Conservation (phyloP, 2,329 filamentous ascomycete genomes). For the Talaromyces sp. region DNA sequence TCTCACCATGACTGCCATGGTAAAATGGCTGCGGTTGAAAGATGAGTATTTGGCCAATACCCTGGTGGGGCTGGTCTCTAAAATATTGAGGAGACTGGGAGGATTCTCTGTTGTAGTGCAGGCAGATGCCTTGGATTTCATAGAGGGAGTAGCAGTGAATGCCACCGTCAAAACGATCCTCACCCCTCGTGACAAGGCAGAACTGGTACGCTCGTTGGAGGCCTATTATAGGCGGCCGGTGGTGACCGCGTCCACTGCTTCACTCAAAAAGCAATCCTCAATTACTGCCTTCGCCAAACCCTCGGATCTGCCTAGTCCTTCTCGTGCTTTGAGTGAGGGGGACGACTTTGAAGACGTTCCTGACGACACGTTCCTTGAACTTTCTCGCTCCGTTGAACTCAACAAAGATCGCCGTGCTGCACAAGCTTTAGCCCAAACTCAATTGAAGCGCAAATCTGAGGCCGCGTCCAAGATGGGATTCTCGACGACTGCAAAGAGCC, state of each 20-base stretch:
- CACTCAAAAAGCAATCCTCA: constrained; percentile 48
- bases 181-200: constrained; percentile 78
- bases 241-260: constrained; percentile 43
- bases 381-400: constrained; percentile 47
- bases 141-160: constrained; percentile 57
- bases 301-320: constrained; percentile 34
- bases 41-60: constrained; percentile 83
- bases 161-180: constrained; percentile 74
- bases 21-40: constrained; percentile 86
- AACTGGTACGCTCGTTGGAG: constrained; percentile 68
- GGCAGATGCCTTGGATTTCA: constrained; percentile 64
- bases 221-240: constrained; percentile 51
- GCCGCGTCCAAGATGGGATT: constrained; percentile 24
- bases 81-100: constrained; percentile 79
- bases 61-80: constrained; percentile 79
- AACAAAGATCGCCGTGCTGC: constrained; percentile 42
- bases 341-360: constrained; percentile 48
- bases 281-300: constrained; percentile 45
- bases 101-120: constrained; percentile 73
- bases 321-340: constrained; percentile 30
- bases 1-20: constrained; percentile 67
- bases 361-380: constrained; percentile 44
- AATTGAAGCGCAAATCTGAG: constrained; percentile 29
- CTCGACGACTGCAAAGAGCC: neutral
- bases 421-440: constrained; percentile 22